Evolutionary conservation across 139 green algal species (phyloP).

Genomic region (Chlamydomonas urium): DNA sequence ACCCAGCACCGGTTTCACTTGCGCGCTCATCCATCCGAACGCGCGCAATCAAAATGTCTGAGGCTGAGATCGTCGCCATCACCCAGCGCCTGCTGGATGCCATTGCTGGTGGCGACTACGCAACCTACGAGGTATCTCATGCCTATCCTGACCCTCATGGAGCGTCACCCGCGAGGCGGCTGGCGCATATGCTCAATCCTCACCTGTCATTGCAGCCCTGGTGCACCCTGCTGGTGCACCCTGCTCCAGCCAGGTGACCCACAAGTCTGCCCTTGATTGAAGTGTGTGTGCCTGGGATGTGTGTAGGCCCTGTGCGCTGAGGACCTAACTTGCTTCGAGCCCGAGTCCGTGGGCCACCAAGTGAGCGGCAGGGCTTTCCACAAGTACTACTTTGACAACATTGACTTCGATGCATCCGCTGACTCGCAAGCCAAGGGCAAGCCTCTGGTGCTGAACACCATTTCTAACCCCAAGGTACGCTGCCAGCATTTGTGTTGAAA

Average conservation of each 20-base stretch:
- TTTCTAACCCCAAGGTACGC: background rate
- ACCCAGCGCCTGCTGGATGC: background rate
- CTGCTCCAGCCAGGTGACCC: too few relatives aligned
- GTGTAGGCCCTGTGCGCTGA: slow-evolving; percentile 1
- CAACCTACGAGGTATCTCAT: slow-evolving; percentile 1
- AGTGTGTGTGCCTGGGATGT: too few relatives aligned
- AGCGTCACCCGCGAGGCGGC: too few relatives aligned
- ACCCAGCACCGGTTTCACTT: too few relatives aligned
- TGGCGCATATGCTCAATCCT: too few relatives aligned
- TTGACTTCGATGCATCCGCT: slow-evolving; percentile 4
- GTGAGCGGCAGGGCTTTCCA: slow-evolving; percentile 16
- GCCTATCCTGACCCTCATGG: too few relatives aligned
- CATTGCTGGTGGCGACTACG: background rate
- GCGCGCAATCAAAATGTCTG: too few relatives aligned
- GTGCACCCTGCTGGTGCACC: too few relatives aligned
- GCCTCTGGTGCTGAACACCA: slow-evolving; percentile 6
- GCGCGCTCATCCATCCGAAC: too few relatives aligned
- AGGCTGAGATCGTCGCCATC: slow-evolving; percentile 1
- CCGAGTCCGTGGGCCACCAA: slow-evolving; percentile 8
- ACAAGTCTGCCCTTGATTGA: too few relatives aligned
- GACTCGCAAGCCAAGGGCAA: background rate
- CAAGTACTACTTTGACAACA: slow-evolving; percentile 17
- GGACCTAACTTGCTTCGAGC: slow-evolving; percentile 15
- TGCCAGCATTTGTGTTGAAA: background rate
- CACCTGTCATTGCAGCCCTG: too few relatives aligned